These are phyloP conservation scores for Cicer bijugum DNA, from an alignment of 306 rosid species.

Conservation along the genomic window DNA sequence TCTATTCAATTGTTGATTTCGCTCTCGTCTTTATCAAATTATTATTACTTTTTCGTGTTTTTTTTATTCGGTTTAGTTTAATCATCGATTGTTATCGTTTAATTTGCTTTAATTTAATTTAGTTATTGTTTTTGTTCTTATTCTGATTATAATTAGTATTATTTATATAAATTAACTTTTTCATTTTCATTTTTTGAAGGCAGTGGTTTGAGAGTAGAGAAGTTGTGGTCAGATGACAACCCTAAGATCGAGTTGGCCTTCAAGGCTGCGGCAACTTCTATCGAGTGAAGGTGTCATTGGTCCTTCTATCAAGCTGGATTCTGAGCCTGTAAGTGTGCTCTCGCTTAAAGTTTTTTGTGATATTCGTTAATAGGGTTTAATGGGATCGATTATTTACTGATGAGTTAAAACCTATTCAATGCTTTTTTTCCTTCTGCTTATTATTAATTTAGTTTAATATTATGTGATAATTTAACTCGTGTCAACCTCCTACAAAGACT, in stretches of 20 bases:
- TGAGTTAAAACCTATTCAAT: constrained; percentile 17
- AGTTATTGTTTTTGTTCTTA: constrained; percentile 17
- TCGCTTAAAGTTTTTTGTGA: neutral
- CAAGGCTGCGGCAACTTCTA: constrained; percentile 91
- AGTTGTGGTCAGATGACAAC: constrained; percentile 86
- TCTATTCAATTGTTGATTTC: constrained; percentile 42
- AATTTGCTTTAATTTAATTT: neutral
- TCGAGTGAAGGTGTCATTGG: constrained; percentile 84
- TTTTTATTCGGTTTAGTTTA: constrained; percentile 28
- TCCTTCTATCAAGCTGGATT: constrained; percentile 80
- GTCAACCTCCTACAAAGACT: neutral
- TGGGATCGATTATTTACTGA: constrained; percentile 5
- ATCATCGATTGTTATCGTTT: constrained; percentile 30
- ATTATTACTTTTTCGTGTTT: neutral
- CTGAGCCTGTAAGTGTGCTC: constrained; percentile 77
- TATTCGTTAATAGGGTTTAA: constrained; percentile 38
- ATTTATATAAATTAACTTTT: neutral
- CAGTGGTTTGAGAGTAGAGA: constrained; percentile 66
- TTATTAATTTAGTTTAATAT: neutral
- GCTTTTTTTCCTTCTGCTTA: constrained; percentile 36
- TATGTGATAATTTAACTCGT: neutral
- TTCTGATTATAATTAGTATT: constrained; percentile 14
- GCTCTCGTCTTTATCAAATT: constrained; percentile 11
- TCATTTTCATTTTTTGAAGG: constrained; percentile 12
- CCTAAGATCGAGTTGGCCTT: constrained; percentile 90